These are phyloP conservation scores for Acrasis kona DNA, from an alignment of 78 protist genomes.

Conservation along the genomic window DNA sequence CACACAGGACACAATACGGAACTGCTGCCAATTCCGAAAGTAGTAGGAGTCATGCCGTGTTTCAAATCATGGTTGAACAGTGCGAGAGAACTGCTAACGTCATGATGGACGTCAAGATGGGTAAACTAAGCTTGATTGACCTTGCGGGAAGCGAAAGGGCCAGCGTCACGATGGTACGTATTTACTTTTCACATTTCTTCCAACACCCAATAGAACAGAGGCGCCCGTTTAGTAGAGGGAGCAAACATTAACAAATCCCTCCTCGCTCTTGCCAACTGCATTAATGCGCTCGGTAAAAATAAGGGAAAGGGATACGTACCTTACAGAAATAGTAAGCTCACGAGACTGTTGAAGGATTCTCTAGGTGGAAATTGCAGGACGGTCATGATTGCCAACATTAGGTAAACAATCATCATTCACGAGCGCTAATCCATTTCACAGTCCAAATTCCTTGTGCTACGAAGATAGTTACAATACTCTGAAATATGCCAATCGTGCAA, in stretches of 20 bases:
- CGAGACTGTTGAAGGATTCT: slow-evolving; percentile 86
- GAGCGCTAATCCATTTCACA: no score
- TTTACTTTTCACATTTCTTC: no score
- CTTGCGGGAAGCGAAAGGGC: slow-evolving; percentile 93
- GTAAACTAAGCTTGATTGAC: slow-evolving; percentile 70
- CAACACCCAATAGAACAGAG: no score
- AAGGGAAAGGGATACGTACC: slow-evolving; percentile 57
- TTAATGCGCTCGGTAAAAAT: slow-evolving; percentile 59
- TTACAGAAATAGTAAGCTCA: slow-evolving; percentile 93
- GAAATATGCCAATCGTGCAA: slow-evolving; percentile 62
- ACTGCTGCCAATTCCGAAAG: slow-evolving; percentile 79
- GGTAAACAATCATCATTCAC: no score
- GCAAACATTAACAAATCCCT: slow-evolving; percentile 89
- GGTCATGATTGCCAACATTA: slow-evolving; percentile 67
- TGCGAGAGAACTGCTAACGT: not conserved
- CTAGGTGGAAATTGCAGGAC: slow-evolving; percentile 73
- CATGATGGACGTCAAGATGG: not conserved
- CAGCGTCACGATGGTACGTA: slow-evolving; percentile 34
- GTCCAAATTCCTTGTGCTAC: slow-evolving; percentile 27
- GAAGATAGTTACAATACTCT: slow-evolving; percentile 75
- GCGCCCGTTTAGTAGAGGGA: slow-evolving; percentile 72
- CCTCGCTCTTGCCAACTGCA: slow-evolving; percentile 88
- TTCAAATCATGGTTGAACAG: slow-evolving; percentile 44
- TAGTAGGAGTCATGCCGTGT: slow-evolving; percentile 90
- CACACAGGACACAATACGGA: slow-evolving; percentile 36